These are phyloP conservation scores for Xylariaceae sp. DNA, from an alignment of 2,329 filamentous ascomycete genomes.

Conservation along the genomic window DNA sequence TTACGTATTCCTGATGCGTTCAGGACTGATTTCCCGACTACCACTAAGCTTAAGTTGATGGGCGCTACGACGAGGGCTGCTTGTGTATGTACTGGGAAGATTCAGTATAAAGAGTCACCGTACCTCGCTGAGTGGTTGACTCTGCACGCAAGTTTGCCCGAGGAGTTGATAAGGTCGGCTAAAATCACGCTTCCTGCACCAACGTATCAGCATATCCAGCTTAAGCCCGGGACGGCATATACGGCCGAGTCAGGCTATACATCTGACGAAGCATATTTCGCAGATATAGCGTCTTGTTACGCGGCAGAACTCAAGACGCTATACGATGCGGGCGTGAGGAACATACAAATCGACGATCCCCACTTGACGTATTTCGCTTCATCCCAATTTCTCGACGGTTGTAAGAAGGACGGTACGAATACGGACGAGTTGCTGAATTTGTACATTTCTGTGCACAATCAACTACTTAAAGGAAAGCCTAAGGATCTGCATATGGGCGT, in stretches of 20 bases:
- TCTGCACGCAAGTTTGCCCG: conserved; percentile 45
- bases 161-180: conserved; percentile 56
- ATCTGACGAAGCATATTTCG: conserved; percentile 52
- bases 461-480: conserved; percentile 51
- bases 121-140: conserved; percentile 32
- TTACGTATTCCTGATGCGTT: conserved; percentile 62
- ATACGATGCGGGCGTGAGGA: conserved; percentile 50
- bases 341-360: conserved; percentile 56
- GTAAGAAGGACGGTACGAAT: conserved; percentile 55
- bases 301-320: conserved; percentile 50
- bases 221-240: conserved; percentile 51
- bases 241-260: conserved; percentile 44
- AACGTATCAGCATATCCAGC: conserved; percentile 64
- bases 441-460: conserved; percentile 63
- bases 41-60: conserved; percentile 36
- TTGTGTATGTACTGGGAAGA: conserved; percentile 36
- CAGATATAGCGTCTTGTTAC: conserved; percentile 53
- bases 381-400: conserved; percentile 53
- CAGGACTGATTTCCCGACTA: conserved; percentile 46
- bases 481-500: conserved; percentile 61
- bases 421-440: conserved; percentile 52
- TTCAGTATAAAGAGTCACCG: conserved; percentile 41
- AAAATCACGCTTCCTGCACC: conserved; percentile 63
- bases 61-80: conserved; percentile 35
- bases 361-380: conserved; percentile 58